phyloP scores from a whole-genome alignment of 768 basidiomycete genomes.

The Filobasidium floriforme region DNA sequence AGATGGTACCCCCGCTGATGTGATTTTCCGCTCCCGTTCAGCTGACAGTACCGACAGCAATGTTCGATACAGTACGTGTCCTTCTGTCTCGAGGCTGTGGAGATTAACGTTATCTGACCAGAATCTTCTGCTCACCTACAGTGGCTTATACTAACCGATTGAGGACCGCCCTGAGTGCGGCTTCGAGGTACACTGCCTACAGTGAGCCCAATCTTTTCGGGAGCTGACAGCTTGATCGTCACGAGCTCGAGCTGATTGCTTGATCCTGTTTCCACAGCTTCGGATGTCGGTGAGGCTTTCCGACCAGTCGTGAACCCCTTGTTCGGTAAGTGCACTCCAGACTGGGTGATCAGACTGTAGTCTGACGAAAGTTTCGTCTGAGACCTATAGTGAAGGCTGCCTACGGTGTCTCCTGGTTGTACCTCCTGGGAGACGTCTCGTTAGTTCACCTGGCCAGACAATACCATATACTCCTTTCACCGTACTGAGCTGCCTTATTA shows the following conservation, averaged over 20 bases:
- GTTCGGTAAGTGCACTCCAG: constrained; percentile 29
- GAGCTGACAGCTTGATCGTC: too few species aligned
- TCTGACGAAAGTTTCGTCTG: not conserved
- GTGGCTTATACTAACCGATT: constrained; percentile 44
- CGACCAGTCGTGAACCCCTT: constrained; percentile 42
- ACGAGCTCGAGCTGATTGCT: not conserved
- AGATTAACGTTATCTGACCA: not conserved
- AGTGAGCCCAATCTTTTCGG: constrained; percentile 23
- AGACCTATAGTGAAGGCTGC: constrained; percentile 31
- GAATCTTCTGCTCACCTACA: constrained; percentile 14
- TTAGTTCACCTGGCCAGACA: too few species aligned
- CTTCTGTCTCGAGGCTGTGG: too few species aligned
- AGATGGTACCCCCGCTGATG: not conserved
- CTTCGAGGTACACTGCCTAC: constrained; percentile 43
- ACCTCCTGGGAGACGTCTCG: constrained; percentile 44
- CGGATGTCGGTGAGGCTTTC: constrained; percentile 45
- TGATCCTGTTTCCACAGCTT: constrained; percentile 24
- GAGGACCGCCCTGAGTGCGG: constrained; percentile 40
- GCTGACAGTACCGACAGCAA: constrained; percentile 44
- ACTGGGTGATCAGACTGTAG: not conserved
- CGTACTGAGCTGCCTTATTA: too few species aligned
- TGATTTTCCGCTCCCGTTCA: constrained; percentile 8
- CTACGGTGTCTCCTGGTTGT: constrained; percentile 46
- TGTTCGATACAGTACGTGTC: constrained; percentile 40
- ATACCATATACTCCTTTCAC: too few species aligned